A percentile compares a stretch with the other conserved stretches of the same genome.
phyloP scores from a whole-genome alignment of 768 basidiomycete genomes.

The Tylopilus felleus region DNA sequence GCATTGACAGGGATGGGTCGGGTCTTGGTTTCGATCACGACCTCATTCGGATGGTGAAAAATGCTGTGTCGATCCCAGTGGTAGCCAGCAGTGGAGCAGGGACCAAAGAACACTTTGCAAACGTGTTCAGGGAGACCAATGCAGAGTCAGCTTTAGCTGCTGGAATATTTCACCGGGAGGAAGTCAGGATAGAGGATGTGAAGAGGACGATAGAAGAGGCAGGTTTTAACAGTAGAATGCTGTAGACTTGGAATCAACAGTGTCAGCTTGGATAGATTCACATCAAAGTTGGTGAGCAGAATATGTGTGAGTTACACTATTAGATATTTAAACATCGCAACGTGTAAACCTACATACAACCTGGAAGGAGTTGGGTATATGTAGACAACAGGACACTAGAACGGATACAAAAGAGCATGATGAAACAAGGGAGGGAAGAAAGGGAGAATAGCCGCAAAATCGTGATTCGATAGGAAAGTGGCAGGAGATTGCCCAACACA shows the following conservation, averaged over 20 bases:
- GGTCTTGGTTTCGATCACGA: conserved; percentile 90
- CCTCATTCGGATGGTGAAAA: conserved; percentile 72
- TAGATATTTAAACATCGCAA: conserved; percentile 25
- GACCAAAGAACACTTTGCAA: conserved; percentile 73
- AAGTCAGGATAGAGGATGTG: conserved; percentile 81
- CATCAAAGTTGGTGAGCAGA: background rate
- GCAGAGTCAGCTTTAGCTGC: conserved; percentile 94
- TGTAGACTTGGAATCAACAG: conserved; percentile 4
- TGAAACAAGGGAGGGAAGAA: background rate
- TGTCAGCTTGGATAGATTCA: background rate
- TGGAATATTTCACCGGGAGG: conserved; percentile 91
- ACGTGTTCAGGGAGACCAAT: conserved; percentile 74
- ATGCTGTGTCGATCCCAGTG: conserved; percentile 81
- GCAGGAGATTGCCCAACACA: conserved; percentile 4
- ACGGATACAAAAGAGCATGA: conserved; percentile 33
- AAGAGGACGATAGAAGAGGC: conserved; percentile 54
- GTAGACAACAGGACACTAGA: conserved; percentile 30
- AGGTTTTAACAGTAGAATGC: conserved; percentile 47
- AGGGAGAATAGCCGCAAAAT: conserved; percentile 10
- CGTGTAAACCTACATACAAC: conserved; percentile 34
- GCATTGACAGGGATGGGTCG: conserved; percentile 94
- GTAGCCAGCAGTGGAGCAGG: conserved; percentile 96
- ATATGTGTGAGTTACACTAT: conserved; percentile 29
- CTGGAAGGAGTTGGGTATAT: conserved; percentile 29
- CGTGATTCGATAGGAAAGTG: background rate